Evolutionary conservation across 2,329 filamentous ascomycete genomes (phyloP).

Genomic region (Penicillium concentricum): DNA sequence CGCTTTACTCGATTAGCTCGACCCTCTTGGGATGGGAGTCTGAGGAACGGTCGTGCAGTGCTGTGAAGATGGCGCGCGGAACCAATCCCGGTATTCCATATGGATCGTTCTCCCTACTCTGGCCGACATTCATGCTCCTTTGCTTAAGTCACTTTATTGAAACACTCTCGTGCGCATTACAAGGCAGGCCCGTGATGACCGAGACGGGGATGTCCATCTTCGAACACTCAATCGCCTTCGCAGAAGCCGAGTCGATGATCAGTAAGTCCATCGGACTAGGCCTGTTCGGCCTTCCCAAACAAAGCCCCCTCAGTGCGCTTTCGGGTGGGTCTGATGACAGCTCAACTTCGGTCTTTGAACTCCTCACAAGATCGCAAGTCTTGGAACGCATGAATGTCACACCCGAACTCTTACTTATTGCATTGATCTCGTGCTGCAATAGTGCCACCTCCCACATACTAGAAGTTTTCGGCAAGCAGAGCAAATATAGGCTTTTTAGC

Average conservation of each 20-base stretch:
- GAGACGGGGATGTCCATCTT: slow-evolving; percentile 97
- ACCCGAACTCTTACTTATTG: slow-evolving; percentile 82
- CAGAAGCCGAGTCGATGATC: slow-evolving; percentile 88
- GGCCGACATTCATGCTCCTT: slow-evolving; percentile 53
- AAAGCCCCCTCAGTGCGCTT: slow-evolving; percentile 46
- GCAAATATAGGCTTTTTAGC: slow-evolving; percentile 75
- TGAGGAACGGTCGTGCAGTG: slow-evolving; percentile 72
- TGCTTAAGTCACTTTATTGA: slow-evolving; percentile 82
- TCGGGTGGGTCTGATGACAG: slow-evolving; percentile 30
- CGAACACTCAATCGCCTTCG: slow-evolving; percentile 92
- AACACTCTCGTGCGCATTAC: slow-evolving; percentile 80
- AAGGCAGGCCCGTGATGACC: slow-evolving; percentile 73
- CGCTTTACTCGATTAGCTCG: slow-evolving; percentile 71
- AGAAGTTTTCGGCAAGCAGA: slow-evolving; percentile 76
- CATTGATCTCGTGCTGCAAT: slow-evolving; percentile 83
- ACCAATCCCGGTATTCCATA: slow-evolving; percentile 58
- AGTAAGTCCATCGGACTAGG: slow-evolving; percentile 75
- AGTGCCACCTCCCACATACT: slow-evolving; percentile 81
- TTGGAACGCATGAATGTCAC: slow-evolving; percentile 81
- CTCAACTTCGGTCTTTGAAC: slow-evolving; percentile 34
- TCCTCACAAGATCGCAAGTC: slow-evolving; percentile 55
- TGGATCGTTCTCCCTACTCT: slow-evolving; percentile 71
- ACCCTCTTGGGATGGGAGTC: slow-evolving; percentile 69
- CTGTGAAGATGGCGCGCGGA: slow-evolving; percentile 68
- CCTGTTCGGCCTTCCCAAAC: slow-evolving; percentile 55